phyloP scores from a whole-genome alignment of 2,329 filamentous ascomycete species.

The Neofusicoccum parvum region DNA sequence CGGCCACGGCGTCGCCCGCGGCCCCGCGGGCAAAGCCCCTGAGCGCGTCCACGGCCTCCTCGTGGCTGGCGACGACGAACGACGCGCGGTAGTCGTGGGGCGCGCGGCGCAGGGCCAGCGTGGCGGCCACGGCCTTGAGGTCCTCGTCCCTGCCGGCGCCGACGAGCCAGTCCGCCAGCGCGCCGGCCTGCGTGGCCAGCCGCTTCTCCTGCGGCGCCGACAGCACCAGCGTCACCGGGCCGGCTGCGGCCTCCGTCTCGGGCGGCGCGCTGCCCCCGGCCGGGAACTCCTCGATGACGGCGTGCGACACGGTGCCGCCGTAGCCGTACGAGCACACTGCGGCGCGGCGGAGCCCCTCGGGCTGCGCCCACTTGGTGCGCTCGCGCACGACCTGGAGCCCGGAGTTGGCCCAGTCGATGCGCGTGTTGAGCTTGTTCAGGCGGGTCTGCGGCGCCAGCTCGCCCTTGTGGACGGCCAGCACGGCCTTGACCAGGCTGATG shows the following conservation, averaged over 20 bases:
- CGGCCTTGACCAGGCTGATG: conserved; percentile 32
- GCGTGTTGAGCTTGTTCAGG: conserved; percentile 36
- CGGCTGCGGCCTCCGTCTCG: background rate
- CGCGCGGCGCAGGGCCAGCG: conserved; percentile 36
- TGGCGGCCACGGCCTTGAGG: conserved; percentile 29
- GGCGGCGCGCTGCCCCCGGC: too few species aligned
- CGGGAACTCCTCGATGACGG: conserved; percentile 40
- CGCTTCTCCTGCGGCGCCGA: conserved; percentile 39
- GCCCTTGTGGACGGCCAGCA: conserved; percentile 34
- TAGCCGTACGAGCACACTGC: conserved; percentile 53
- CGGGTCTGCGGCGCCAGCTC: conserved; percentile 39
- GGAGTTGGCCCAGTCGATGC: conserved; percentile 34
- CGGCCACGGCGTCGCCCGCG: background rate
- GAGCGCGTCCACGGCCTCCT: conserved; percentile 28
- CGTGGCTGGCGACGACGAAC: conserved; percentile 28
- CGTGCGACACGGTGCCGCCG: conserved; percentile 47
- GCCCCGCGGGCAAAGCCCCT: conserved; percentile 24
- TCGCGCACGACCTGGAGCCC: conserved; percentile 31
- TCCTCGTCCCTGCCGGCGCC: conserved; percentile 19
- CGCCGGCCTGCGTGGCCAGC: conserved; percentile 27
- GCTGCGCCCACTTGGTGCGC: conserved; percentile 26
- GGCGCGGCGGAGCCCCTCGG: conserved; percentile 32
- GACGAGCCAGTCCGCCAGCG: conserved; percentile 30
- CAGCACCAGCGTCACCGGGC: conserved; percentile 26
- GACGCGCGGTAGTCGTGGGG: conserved; percentile 36